Evolutionary conservation across 352 stramenopile species (phyloP).

Genomic region (Halophytophthora batemanensis): DNA sequence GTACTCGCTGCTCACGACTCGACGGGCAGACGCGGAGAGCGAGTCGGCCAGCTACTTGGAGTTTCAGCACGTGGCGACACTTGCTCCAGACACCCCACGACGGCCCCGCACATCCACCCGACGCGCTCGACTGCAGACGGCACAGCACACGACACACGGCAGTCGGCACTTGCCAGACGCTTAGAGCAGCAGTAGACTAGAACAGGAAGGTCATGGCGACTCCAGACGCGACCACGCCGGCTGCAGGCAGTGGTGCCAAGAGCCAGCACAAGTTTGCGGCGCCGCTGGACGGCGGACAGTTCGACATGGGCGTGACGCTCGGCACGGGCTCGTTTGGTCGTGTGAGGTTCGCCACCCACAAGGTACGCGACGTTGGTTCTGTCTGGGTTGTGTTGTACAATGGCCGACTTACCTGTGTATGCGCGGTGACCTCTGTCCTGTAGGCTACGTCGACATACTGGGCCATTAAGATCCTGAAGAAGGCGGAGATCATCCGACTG

Average conservation of each 20-base stretch:
- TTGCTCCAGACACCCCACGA: too few relatives aligned
- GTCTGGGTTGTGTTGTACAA: neutral
- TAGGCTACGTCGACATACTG: slow-evolving; percentile 89
- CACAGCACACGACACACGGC: neutral
- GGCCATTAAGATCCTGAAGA: slow-evolving; percentile 98
- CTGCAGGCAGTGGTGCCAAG: slow-evolving; percentile 14
- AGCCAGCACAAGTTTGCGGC: slow-evolving; percentile 54
- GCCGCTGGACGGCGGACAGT: slow-evolving; percentile 83
- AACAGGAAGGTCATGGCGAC: slow-evolving; percentile 15
- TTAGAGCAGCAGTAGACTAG: slow-evolving; percentile 8
- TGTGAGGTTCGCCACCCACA: slow-evolving; percentile 96
- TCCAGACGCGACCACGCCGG: slow-evolving; percentile 13
- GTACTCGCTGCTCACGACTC: neutral
- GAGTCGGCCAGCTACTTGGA: neutral
- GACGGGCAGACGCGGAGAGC: neutral
- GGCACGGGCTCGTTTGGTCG: slow-evolving; percentile 96
- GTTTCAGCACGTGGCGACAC: neutral
- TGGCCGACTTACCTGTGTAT: neutral
- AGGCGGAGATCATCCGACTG: slow-evolving; percentile 94
- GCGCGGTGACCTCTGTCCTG: slow-evolving; percentile 4
- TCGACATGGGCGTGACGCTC: slow-evolving; percentile 95
- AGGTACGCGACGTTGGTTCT: slow-evolving; percentile 39
- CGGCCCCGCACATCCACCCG: too few relatives aligned
- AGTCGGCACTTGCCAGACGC: too few relatives aligned
- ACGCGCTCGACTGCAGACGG: neutral